Conservation (phyloP, 495 filamentous ascomycete genomes). For the Penicillium egyptiacum region DNA sequence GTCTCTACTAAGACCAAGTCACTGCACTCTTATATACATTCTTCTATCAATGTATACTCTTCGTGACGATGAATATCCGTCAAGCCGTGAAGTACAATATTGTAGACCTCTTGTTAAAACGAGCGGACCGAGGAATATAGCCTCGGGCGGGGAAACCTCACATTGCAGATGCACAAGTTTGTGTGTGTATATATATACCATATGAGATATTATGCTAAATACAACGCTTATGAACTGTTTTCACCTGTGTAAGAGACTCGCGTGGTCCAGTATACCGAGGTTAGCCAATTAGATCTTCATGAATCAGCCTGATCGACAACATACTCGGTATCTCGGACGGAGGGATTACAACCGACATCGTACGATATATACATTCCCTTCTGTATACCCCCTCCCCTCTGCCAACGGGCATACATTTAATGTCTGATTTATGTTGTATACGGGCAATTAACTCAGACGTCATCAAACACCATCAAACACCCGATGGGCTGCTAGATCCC, state of each 20-base stretch:
- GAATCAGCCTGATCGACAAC: neutral
- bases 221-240: neutral
- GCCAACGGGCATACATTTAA: too few relatives aligned
- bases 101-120: neutral
- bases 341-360: constrained; percentile 16
- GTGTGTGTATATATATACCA: neutral
- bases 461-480: too few relatives aligned
- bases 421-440: too few relatives aligned
- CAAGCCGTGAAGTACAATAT: neutral
- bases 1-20: neutral
- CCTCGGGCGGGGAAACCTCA: neutral
- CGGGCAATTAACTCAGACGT: too few relatives aligned
- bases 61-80: neutral
- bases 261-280: constrained; percentile 15
- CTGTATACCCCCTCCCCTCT: neutral
- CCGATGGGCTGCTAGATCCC: too few relatives aligned
- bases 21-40: neutral
- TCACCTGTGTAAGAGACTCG: neutral
- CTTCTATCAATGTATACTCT: neutral
- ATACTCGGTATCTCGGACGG: constrained; percentile 20
- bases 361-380: constrained; percentile 13
- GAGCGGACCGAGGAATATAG: neutral
- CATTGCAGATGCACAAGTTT: neutral
- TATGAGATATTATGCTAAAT: neutral
- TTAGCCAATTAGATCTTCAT: neutral